Evolutionary conservation across 1,284 basidiomycete genomes (phyloP).

Genomic region (Malassezia slooffiae): DNA sequence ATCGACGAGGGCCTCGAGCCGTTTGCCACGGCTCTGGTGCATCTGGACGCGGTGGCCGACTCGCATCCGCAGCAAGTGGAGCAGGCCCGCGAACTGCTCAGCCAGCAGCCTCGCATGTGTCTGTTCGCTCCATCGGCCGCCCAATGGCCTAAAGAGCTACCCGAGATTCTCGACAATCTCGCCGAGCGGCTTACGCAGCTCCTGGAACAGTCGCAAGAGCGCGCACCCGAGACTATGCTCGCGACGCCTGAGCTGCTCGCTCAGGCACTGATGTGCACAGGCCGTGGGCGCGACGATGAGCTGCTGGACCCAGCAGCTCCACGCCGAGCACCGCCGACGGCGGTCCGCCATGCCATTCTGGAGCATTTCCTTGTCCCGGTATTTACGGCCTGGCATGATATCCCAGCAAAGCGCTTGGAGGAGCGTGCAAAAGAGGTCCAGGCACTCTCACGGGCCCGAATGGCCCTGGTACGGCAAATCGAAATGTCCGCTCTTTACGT

Average conservation of each 20-base stretch:
- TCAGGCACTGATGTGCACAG: neutral
- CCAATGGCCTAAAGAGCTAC: neutral
- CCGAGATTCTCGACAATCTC: slow-evolving; percentile 1
- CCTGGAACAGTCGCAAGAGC: too few species aligned
- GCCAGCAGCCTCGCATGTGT: slow-evolving; percentile 14
- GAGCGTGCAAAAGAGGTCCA: too few species aligned
- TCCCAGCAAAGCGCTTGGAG: too few species aligned
- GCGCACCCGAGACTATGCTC: slow-evolving; percentile 5
- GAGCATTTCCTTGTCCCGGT: slow-evolving; percentile 8
- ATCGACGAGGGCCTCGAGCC: slow-evolving; percentile 13
- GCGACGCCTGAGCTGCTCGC: slow-evolving; percentile 4
- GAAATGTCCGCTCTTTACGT: slow-evolving; percentile 10
- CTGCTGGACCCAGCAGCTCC: too few species aligned
- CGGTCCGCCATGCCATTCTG: neutral
- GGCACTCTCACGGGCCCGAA: slow-evolving; percentile 6
- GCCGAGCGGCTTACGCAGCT: neutral
- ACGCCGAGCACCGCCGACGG: neutral
- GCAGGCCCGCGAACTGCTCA: slow-evolving; percentile 10
- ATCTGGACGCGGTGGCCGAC: slow-evolving; percentile 6
- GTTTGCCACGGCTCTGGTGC: slow-evolving; percentile 4
- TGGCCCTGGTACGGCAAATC: slow-evolving; percentile 16
- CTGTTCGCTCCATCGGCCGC: too few species aligned
- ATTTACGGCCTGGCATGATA: too few species aligned
- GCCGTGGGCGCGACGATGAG: neutral
- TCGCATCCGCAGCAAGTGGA: neutral